Base-by-base conservation (phyloP, 305 asterid species). In the Salvia sclarea region DNA sequence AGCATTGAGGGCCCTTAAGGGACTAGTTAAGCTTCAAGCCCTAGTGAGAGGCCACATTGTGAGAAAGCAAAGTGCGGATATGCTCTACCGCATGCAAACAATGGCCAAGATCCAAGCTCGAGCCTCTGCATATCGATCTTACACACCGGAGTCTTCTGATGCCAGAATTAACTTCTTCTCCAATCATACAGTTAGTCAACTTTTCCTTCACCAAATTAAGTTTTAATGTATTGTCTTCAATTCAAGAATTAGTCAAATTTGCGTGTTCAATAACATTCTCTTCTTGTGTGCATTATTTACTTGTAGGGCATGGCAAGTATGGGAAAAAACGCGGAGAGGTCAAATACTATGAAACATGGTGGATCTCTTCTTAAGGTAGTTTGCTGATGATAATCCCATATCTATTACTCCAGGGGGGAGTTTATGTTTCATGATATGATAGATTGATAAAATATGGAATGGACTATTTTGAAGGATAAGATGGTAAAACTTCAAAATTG, bases 71-170 rank as follows among this genome's bases (percentile, higher is more conserved):
- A 91, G 96, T 72, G 87, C 96, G 25, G 91, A 94, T 78, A 89
- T 89, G 96, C 96, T 94, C 64, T 81, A 77, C 10, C 88, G 98
- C 13, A 89, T 94, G 98, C 98, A 94, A 61, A 94, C 97, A 59
- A 83, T 91, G 98, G 96, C 91, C 55, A 83, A 96, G 71, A 94
- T 94, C 68, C 99, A 91, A 71, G 99, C 98, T 79, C 90, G 87
- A 66, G 98, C 98, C 25, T 84, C 90, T 73, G 85, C 87, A 43
- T 78, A 67, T 66, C 88, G 96, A 65, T 80, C 78, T 70, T 63
- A 71, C 68, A 52, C 61, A 38, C 44, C 90, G 0, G 88, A 81
- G 59, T 68, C 72, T 30, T n/a, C 86, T 61, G 69, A 78, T 55
- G 30, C 84, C 49, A 60, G 59, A 31, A 16, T 38, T 69, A 77